Evolutionary conservation across 2,329 filamentous ascomycete genomes (phyloP).

Genomic region (Botrytis cinerea): DNA sequence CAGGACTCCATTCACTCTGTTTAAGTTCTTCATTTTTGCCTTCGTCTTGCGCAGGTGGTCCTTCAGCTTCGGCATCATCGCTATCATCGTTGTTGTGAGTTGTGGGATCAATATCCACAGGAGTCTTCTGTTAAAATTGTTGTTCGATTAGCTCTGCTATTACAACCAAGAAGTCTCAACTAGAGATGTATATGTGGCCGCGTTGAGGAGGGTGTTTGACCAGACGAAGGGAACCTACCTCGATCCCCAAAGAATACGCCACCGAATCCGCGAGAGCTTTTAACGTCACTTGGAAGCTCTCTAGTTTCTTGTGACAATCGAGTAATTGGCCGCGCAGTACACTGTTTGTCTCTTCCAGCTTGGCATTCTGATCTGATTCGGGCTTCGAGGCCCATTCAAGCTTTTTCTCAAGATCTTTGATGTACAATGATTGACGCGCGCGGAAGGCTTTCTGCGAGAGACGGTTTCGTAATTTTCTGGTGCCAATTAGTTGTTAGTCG

Average conservation of each 20-base stretch:
- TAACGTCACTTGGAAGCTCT: slow-evolving; percentile 22
- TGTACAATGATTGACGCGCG: slow-evolving; percentile 20
- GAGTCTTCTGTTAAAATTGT: neutral
- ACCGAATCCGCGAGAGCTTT: slow-evolving; percentile 21
- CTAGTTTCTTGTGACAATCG: slow-evolving; percentile 23
- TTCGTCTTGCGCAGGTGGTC: neutral
- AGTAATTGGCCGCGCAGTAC: slow-evolving; percentile 15
- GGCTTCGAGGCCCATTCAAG: slow-evolving; percentile 23
- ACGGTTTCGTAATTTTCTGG: slow-evolving; percentile 22
- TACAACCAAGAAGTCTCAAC: neutral
- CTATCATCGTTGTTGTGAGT: neutral
- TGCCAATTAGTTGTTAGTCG: neutral
- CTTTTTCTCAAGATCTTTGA: slow-evolving; percentile 22
- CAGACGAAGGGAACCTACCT: slow-evolving; percentile 2
- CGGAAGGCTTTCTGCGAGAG: slow-evolving; percentile 24
- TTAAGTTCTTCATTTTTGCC: neutral
- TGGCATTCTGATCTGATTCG: slow-evolving; percentile 22
- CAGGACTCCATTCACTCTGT: slow-evolving; percentile 7
- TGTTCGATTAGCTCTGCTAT: neutral
- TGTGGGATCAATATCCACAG: neutral
- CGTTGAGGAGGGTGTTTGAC: neutral
- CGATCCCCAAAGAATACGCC: slow-evolving; percentile 20
- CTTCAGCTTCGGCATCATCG: slow-evolving; percentile 15
- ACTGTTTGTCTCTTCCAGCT: slow-evolving; percentile 19
- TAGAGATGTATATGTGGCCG: neutral